Percentiles rank a stretch among this genome's conserved stretches.
These are phyloP conservation scores for Eucommia ulmoides DNA, from an alignment of 257 asterid genomes.

Conservation along the genomic window DNA sequence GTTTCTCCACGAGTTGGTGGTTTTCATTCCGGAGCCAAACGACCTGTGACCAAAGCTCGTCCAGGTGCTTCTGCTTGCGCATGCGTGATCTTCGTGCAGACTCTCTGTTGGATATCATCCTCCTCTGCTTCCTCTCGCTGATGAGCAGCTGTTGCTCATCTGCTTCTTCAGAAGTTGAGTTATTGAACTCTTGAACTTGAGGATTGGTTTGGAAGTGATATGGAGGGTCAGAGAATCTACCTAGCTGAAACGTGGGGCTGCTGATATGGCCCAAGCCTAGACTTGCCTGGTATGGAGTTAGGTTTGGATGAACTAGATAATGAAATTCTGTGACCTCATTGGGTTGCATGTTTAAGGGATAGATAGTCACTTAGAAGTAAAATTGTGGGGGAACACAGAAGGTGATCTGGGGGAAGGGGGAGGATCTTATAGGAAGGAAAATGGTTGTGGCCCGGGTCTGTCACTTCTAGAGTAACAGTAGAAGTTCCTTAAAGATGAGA, in stretches of 20 bases:
- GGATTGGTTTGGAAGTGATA: neutral
- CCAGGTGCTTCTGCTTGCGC: neutral
- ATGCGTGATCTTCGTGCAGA: neutral
- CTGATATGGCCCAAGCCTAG: neutral
- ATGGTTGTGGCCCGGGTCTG: neutral
- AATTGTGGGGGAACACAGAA: neutral
- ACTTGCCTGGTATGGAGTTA: no score
- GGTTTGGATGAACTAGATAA: neutral
- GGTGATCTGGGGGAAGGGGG: neutral
- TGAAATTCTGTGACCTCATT: neutral
- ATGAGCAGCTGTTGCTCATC: neutral
- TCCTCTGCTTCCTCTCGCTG: neutral
- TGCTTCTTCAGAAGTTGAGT: neutral
- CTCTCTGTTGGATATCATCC: neutral
- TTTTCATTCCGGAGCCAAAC: neutral
- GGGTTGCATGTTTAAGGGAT: neutral
- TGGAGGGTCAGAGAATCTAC: neutral
- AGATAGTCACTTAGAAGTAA: neutral
- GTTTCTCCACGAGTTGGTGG: neutral
- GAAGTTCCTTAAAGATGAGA: neutral
- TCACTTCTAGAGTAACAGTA: neutral
- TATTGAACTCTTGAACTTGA: neutral
- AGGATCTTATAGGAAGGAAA: neutral
- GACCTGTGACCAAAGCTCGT: neutral
- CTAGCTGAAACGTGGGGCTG: neutral